Evolutionary conservation across 208 protist genomes (phyloP).

Genomic region (Novymonas esmeraldas): DNA sequence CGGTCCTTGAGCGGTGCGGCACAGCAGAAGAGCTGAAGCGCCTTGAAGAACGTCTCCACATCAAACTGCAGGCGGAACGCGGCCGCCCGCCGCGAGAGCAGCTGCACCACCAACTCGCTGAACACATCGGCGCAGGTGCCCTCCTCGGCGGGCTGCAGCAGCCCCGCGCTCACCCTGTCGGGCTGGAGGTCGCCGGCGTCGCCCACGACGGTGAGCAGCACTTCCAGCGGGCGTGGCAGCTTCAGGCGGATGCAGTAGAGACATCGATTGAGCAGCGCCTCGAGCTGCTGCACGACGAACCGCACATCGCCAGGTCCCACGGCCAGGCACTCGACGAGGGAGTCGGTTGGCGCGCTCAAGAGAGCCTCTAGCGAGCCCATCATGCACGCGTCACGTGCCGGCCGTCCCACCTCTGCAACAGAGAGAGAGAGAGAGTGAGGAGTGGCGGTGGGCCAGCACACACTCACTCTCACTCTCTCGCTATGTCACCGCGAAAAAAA

Average conservation of each 20-base stretch:
- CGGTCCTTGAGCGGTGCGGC: conserved; percentile 54
- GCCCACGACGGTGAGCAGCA: conserved; percentile 52
- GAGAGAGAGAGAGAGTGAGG: background rate
- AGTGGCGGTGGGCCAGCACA: too few relatives aligned
- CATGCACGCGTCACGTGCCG: too few relatives aligned
- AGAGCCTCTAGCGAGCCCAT: conserved; percentile 55
- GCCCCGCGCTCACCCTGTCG: conserved; percentile 29
- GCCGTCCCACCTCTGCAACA: too few relatives aligned
- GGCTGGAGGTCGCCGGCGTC: conserved; percentile 37
- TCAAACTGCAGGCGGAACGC: conserved; percentile 53
- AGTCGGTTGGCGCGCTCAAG: conserved; percentile 52
- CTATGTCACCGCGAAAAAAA: too few relatives aligned
- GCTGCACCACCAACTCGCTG: conserved; percentile 34
- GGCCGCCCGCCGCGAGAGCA: conserved; percentile 42
- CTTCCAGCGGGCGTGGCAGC: conserved; percentile 47
- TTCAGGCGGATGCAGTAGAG: conserved; percentile 62
- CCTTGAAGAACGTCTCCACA: conserved; percentile 65
- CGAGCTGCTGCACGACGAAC: conserved; percentile 42
- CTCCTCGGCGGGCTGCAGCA: conserved; percentile 43
- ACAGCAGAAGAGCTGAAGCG: conserved; percentile 62
- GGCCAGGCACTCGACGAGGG: conserved; percentile 38
- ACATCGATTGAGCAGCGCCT: conserved; percentile 65
- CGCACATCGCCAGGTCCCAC: conserved; percentile 38
- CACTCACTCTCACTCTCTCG: too few relatives aligned
- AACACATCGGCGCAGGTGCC: conserved; percentile 53